phyloP scores from a whole-genome alignment of 2,329 filamentous ascomycete species.

The Aspergillus niger region DNA sequence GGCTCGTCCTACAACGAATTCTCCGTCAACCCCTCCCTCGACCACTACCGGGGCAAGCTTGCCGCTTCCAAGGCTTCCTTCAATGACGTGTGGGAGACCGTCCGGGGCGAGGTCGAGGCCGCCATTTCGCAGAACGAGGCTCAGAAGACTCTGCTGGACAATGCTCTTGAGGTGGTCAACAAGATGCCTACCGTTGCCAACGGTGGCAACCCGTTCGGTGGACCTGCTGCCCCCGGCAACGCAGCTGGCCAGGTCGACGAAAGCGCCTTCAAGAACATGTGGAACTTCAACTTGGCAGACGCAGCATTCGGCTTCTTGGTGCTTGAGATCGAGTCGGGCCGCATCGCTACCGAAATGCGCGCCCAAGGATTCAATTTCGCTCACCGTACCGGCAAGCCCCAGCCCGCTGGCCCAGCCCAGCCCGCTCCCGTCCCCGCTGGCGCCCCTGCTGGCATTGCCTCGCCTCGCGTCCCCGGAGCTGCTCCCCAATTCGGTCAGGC shows the following conservation, averaged over 20 bases:
- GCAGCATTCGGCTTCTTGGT: constrained; percentile 96
- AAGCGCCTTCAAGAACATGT: constrained; percentile 99
- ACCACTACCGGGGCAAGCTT: constrained; percentile 97
- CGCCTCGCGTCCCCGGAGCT: constrained; percentile 40
- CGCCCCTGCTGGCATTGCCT: constrained; percentile 35
- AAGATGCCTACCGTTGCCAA: constrained; percentile 97
- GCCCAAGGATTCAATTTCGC: constrained; percentile 99
- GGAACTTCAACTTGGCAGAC: constrained; percentile 99
- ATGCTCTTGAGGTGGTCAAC: constrained; percentile 88
- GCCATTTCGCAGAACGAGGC: constrained; percentile 92
- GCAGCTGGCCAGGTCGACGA: constrained; percentile 90
- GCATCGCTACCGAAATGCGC: constrained; percentile 97
- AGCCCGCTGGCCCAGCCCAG: constrained; percentile 29
- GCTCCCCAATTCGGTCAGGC: constrained; percentile 47
- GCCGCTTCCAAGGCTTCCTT: constrained; percentile 98
- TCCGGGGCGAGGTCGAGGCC: constrained; percentile 92
- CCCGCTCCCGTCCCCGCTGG: constrained; percentile 24
- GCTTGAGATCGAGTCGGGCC: constrained; percentile 89
- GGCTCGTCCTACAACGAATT: constrained; percentile 99
- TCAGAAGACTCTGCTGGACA: constrained; percentile 87
- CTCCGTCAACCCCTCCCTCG: constrained; percentile 95
- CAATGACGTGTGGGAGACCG: constrained; percentile 99
- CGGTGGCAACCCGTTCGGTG: constrained; percentile 94
- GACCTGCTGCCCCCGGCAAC: constrained; percentile 69
- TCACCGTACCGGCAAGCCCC: constrained; percentile 84